Evolutionary conservation across 257 asterid genomes (phyloP).

Genomic region (Lycium ferocissimum): DNA sequence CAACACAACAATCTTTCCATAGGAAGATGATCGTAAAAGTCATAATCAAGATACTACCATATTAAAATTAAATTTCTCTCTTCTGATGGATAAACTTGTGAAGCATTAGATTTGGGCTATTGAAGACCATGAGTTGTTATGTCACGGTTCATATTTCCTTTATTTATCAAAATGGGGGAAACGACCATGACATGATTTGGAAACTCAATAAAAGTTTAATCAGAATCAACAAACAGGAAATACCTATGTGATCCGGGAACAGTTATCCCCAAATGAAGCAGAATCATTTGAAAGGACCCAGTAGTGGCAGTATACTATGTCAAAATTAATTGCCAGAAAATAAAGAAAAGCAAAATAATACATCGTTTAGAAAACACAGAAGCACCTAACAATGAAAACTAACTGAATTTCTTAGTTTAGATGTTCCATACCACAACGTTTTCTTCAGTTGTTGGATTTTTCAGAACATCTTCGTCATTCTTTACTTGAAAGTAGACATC

Average conservation of each 20-base stretch:
- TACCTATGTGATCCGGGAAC: not conserved
- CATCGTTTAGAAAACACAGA: not conserved
- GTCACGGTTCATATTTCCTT: not conserved
- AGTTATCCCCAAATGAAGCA: not conserved
- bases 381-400: not conserved
- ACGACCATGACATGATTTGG: not conserved
- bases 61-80: not conserved
- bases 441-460: conserved; percentile 74
- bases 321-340: conserved; percentile 36
- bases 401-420: conserved; percentile 12
- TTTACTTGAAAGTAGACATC: conserved; percentile 97
- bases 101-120: conserved; percentile 16
- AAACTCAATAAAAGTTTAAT: not conserved
- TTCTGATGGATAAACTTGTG: conserved; percentile 9
- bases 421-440: conserved; percentile 71
- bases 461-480: conserved; percentile 88
- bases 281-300: conserved; percentile 19
- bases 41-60: conserved; percentile 11
- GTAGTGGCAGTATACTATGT: conserved; percentile 33
- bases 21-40: conserved; percentile 17
- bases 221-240: conserved; percentile 18
- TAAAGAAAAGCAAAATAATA: not conserved
- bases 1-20: not conserved
- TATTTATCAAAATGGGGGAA: not conserved
- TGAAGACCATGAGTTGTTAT: conserved; percentile 9